Evolutionary conservation across 768 basidiomycete species (phyloP), one percentile per base, ranked within the genome.

Genomic region (Hypholoma sublateritium): DNA sequence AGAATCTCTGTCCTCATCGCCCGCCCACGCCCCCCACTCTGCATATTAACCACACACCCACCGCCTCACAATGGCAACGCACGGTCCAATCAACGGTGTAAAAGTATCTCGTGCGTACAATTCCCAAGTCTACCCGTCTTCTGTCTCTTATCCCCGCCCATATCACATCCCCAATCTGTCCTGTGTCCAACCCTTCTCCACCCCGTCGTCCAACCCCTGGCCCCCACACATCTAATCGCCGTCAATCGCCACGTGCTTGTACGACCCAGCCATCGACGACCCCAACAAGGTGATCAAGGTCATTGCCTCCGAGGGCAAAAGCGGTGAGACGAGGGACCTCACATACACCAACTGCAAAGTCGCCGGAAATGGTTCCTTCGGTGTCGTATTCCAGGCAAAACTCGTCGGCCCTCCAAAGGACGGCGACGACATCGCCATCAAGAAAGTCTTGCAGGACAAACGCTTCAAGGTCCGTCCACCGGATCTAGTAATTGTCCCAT

Each of bases 401-500:
- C 85, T 98, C 54, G 79, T 95, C 49, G 79, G 80, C 13, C 80
- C 80, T 7, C 75, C 80, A 43, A 83, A 85, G 67, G 84, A 83
- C 34, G 78, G 77, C 17, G 89, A 90, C 57, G 94, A 98, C 64
- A 97, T 99, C 69, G 97, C 97, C 49, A 99, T 99, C 84, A 99
- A 99, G 92, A 98, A 98, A 81, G 97, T 99, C 50, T 76, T 99
- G 60, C 97, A 99, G 81, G 97, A 99, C 79, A 99, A 99, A 83
- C 87, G 97, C 64, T 99, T 99, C 90, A 99, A 99, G 93, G 96
- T 95, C 59, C 61, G 83, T 76, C 65, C 51, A 62, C 57, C 63
- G 60, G 59, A 64, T 65, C 51, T 59, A 53, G 53, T 45, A 59
- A 35, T 57, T 44, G 44, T 48, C 53, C 45, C 56, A 13, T 32